These are phyloP conservation scores for Eutrema yunnanense DNA, from an alignment of 345 rosid genomes.

Conservation along the genomic window DNA sequence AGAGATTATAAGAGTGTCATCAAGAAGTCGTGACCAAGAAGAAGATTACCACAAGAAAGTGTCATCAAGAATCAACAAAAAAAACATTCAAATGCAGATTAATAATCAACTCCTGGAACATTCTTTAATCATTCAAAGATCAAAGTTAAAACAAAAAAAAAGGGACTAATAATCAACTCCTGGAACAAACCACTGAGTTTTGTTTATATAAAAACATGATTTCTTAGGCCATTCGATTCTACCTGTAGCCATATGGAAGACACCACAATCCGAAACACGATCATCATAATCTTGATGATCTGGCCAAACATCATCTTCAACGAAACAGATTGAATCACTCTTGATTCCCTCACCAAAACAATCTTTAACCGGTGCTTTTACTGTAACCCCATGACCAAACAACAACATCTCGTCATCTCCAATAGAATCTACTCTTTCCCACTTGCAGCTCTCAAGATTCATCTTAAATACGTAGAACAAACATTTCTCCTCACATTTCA, in stretches of 20 bases:
- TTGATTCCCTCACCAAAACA: not conserved
- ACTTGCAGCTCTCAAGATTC: slow-evolving; percentile 9
- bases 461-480: slow-evolving; percentile 7
- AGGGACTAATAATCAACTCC: not conserved
- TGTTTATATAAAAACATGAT: not conserved
- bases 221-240: not conserved
- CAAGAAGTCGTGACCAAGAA: too few relatives aligned
- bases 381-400: slow-evolving; percentile 9
- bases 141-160: too few relatives aligned
- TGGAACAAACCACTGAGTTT: not conserved
- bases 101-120: too few relatives aligned
- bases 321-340: not conserved
- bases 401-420: slow-evolving; percentile 1
- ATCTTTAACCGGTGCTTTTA: not conserved
- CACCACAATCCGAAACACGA: not conserved
- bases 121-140: too few relatives aligned
- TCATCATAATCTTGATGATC: not conserved
- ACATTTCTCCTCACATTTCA: not conserved
- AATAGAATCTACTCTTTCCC: slow-evolving; percentile 9
- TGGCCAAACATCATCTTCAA: not conserved
- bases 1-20: too few relatives aligned
- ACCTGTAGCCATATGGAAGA: not conserved
- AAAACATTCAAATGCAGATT: too few relatives aligned
- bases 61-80: too few relatives aligned
- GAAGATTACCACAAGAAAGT: too few relatives aligned